phyloP scores from a whole-genome alignment of 768 basidiomycete genomes.

The Mycena galopus region DNA sequence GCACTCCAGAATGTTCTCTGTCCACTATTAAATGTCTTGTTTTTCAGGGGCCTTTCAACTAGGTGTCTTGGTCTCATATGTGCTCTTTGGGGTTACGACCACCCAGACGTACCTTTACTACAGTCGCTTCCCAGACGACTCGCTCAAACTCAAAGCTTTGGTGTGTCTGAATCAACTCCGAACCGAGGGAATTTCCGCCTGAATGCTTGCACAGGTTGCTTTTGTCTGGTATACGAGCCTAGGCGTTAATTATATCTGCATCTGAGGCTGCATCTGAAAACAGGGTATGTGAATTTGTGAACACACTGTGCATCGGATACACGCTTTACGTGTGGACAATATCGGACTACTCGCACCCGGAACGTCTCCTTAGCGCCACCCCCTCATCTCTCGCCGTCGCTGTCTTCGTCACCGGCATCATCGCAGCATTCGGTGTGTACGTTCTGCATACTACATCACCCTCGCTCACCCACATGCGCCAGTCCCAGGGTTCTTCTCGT shows the following conservation, averaged over 20 bases:
- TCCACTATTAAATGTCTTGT: not conserved
- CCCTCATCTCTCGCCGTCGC: not conserved
- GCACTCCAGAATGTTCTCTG: not conserved
- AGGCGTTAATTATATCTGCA: not conserved
- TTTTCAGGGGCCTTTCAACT: not conserved
- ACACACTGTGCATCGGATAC: not conserved
- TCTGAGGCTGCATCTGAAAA: not conserved
- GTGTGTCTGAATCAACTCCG: not conserved
- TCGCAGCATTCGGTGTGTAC: not conserved
- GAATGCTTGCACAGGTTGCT: not conserved
- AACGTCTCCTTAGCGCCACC: not conserved
- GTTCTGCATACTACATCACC: not conserved
- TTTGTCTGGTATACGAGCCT: not conserved
- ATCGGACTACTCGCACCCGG: not conserved
- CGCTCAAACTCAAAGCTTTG: not conserved
- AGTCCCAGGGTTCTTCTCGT: not conserved
- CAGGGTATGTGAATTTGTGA: not conserved
- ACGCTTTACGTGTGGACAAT: not conserved
- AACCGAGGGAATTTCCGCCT: not conserved
- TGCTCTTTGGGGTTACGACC: slow-evolving; percentile 10
- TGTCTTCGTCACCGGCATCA: not conserved
- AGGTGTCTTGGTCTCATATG: not conserved
- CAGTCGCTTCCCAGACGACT: not conserved
- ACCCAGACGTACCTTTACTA: slow-evolving; percentile 11
- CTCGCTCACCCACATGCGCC: not conserved